Conservation (phyloP, 345 rosid species). For the Eucalyptus virginea region DNA sequence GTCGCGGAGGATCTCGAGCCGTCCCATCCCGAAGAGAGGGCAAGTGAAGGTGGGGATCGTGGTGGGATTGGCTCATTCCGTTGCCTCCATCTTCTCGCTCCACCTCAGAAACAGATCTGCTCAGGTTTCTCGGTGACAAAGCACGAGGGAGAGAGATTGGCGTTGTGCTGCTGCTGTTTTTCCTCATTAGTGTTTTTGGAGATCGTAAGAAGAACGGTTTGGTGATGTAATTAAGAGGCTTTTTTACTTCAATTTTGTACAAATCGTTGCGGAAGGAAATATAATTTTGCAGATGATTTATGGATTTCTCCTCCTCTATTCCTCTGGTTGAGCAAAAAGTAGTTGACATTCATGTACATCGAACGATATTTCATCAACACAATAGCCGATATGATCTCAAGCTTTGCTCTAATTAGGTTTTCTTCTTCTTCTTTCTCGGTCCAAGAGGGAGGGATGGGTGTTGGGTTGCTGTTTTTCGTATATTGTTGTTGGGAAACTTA, state of each 20-base stretch:
- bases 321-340: background rate
- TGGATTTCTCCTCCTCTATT: background rate
- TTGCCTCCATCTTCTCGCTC: constrained; percentile 44
- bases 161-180: background rate
- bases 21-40: constrained; percentile 73
- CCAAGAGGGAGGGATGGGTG: background rate
- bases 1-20: constrained; percentile 15
- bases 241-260: background rate
- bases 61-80: constrained; percentile 37
- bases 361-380: background rate
- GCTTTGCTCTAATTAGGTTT: background rate
- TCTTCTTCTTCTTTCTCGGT: background rate
- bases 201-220: background rate
- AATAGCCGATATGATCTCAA: background rate
- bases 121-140: background rate
- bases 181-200: background rate
- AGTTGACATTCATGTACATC: background rate
- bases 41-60: constrained; percentile 60
- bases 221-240: background rate
- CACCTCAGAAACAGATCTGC: background rate
- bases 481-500: background rate
- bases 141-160: background rate
- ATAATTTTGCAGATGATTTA: background rate
- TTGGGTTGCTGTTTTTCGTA: background rate
- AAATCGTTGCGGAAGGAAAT: background rate